Conservation (phyloP, 768 basidiomycete species). For the Auricularia cornea region DNA sequence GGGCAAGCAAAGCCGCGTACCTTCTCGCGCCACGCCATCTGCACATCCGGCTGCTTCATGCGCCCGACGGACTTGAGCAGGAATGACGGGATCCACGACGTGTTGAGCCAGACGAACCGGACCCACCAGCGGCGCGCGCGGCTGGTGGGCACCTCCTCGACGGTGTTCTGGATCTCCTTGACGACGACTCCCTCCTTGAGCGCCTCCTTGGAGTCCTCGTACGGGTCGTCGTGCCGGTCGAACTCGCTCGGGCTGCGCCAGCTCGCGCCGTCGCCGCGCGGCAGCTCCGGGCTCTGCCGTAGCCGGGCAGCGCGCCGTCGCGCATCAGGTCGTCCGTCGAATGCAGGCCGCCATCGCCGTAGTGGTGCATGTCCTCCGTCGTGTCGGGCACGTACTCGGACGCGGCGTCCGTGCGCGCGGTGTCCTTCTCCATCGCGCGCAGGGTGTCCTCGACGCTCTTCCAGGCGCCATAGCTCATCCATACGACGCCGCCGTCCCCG, state of each 20-base stretch:
- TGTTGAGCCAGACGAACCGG: constrained; percentile 64
- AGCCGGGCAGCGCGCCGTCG: neutral
- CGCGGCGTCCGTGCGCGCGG: too few species aligned
- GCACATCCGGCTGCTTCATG: constrained; percentile 91
- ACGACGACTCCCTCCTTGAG: constrained; percentile 31
- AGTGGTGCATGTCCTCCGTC: too few species aligned
- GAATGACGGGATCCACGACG: constrained; percentile 73
- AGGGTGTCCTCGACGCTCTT: constrained; percentile 68
- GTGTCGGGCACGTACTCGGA: too few species aligned
- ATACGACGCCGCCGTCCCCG: constrained; percentile 42
- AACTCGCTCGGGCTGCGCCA: neutral
- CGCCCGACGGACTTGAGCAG: constrained; percentile 58
- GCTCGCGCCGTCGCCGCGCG: neutral
- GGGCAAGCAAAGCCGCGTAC: constrained; percentile 20
- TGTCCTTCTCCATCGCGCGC: neutral
- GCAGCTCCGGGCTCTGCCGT: neutral
- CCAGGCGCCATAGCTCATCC: constrained; percentile 74
- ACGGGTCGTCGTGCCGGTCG: neutral
- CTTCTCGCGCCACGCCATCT: constrained; percentile 91
- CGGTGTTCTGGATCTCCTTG: constrained; percentile 58
- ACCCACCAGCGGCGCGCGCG: constrained; percentile 72
- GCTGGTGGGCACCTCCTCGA: constrained; percentile 78
- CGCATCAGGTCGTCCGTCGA: neutral
- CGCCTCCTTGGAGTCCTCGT: neutral
- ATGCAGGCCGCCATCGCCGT: neutral